Evolutionary conservation across 164 flowering plant species (phyloP), one percentile per base, ranked within the genome.

Genomic region (Platanus orientalis): DNA sequence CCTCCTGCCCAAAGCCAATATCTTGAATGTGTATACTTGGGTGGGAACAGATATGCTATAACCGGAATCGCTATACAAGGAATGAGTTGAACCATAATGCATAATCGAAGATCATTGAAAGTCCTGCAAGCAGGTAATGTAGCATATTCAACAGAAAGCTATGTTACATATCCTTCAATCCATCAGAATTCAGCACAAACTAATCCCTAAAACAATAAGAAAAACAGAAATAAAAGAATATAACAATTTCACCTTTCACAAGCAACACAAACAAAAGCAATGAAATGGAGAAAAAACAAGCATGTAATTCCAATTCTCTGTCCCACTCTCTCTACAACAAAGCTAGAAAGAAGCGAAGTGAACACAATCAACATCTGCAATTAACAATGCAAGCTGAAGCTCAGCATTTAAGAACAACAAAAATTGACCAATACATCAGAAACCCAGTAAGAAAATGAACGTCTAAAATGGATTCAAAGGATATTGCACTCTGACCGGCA

Each of bases 1-100:
- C 88, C 88, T 73, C 79, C 57, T 20, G 77, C 80, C 75, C 75
- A 80, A 56, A 76, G 64, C 86, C 89, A 84, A 62, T 75, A 80
- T 71, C 71, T 72, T 54, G 85, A 80, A 64, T 80, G 84, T 5
- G 82, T 78, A 58, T 78, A 80, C 48, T 71, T 80, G 27, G 82
- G 74, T 40, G 79, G 82, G 54, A 71, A 79, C 45, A 78, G 16
- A 66, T 65, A 62, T 4, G 78, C 51, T 76, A 76, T 54, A 16
- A 29, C 54, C 0, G 83, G 84, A 72, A 82, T 82, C 14, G 72
- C 78, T 39, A 78, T 9, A 10, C 69, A 69, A 2, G 84, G 86
- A 58, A 80, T 69, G 57, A 77, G 53, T 66, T 80, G 83, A 69
- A 80, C 70, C 70, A 80, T 67, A 75, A 79, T 69, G 76, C 77